phyloP scores from a whole-genome alignment of 768 basidiomycete genomes.

The Phylloporus rhodoxanthus region DNA sequence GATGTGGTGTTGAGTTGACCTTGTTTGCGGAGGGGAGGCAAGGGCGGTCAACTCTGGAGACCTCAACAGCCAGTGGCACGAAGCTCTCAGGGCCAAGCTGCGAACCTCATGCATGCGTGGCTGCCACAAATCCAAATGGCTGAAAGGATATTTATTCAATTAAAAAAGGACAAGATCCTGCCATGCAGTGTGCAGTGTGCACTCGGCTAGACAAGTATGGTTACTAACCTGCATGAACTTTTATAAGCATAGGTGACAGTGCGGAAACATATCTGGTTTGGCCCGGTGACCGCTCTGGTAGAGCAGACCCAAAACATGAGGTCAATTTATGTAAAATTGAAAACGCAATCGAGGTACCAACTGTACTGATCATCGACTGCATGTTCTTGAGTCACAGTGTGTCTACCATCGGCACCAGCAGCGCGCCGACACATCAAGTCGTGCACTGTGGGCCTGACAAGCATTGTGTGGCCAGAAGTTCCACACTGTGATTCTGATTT shows the following conservation, averaged over 20 bases:
- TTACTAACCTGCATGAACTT: constrained; percentile 38
- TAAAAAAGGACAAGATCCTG: not conserved
- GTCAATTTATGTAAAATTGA: constrained; percentile 36
- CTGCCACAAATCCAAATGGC: constrained; percentile 49
- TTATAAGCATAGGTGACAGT: not conserved
- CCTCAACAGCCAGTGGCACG: constrained; percentile 41
- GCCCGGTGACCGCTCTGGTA: constrained; percentile 35
- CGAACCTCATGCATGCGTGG: constrained; percentile 43
- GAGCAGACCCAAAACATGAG: constrained; percentile 3
- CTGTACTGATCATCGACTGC: constrained; percentile 42
- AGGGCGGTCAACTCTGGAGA: not conserved
- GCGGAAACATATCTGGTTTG: constrained; percentile 30
- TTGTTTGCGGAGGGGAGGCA: not conserved
- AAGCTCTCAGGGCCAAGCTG: constrained; percentile 46
- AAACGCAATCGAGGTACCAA: constrained; percentile 19
- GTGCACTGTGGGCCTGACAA: not conserved
- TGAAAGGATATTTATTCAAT: constrained; percentile 13
- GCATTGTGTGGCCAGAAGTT: not conserved
- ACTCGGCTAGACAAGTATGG: constrained; percentile 44
- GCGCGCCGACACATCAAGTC: not conserved
- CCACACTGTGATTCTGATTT: not conserved
- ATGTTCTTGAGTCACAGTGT: not conserved
- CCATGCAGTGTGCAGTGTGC: too few relatives aligned
- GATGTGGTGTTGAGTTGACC: not conserved
- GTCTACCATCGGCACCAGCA: not conserved